These are phyloP conservation scores for Mortierella sp. DNA, from an alignment of 371 early-diverging fungal genomes.

Conservation along the genomic window DNA sequence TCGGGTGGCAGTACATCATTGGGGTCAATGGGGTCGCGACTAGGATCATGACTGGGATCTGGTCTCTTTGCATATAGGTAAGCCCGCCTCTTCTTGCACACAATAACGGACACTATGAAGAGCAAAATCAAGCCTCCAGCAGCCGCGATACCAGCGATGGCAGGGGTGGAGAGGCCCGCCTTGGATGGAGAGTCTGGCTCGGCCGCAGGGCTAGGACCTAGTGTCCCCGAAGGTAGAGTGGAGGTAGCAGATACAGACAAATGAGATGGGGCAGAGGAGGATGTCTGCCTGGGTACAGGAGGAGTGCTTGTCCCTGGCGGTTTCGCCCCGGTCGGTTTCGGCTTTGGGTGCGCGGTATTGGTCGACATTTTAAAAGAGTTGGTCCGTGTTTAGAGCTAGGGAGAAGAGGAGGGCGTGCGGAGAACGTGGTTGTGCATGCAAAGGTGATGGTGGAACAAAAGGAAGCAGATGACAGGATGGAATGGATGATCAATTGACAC, in stretches of 20 bases:
- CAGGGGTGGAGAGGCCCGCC: slow-evolving; percentile 22
- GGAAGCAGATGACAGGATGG: no score
- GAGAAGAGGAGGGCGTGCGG: background rate
- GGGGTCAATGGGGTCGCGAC: slow-evolving; percentile 48
- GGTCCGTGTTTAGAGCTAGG: no score
- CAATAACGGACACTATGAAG: slow-evolving; percentile 24
- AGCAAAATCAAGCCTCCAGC: slow-evolving; percentile 34
- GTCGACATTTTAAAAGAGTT: no score
- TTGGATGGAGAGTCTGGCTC: background rate
- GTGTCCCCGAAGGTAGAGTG: background rate
- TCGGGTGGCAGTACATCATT: slow-evolving; percentile 32
- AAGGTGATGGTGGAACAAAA: background rate
- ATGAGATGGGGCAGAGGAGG: no score
- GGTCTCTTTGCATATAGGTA: slow-evolving; percentile 18
- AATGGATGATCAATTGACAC: background rate
- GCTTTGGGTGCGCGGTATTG: no score
- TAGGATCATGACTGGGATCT: slow-evolving; percentile 26
- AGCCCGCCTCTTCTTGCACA: slow-evolving; percentile 37
- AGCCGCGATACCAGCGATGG: slow-evolving; percentile 44
- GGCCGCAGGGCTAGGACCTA: slow-evolving; percentile 2
- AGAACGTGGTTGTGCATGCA: background rate
- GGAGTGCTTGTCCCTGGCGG: no score
- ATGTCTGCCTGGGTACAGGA: no score
- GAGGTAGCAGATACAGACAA: background rate
- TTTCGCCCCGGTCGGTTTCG: no score